Conservation (phyloP, 225 moss, liverwort and hornwort genomes). For the Straminergon stramineum region DNA sequence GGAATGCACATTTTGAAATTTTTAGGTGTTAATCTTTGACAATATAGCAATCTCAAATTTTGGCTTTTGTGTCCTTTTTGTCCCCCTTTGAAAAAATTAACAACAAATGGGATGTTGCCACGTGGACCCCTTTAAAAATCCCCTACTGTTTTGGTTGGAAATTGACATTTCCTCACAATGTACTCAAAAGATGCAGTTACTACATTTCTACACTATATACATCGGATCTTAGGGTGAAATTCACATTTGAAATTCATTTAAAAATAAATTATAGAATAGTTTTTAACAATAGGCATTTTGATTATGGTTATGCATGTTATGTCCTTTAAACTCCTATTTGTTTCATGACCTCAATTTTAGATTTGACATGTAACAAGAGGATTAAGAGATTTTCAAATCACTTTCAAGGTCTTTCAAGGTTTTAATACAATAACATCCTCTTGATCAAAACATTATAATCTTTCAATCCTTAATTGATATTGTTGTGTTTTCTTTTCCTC, state of each 20-base stretch:
- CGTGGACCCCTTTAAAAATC: too few relatives aligned
- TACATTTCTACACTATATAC: too few relatives aligned
- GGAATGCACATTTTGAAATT: too few relatives aligned
- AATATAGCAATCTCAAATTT: too few relatives aligned
- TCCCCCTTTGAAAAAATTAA: too few relatives aligned
- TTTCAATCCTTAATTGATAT: not conserved
- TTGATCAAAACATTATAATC: not conserved
- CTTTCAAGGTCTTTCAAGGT: not conserved
- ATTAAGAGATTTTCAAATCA: not conserved
- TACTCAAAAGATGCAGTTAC: too few relatives aligned
- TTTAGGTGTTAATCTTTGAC: too few relatives aligned
- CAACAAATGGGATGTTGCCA: too few relatives aligned
- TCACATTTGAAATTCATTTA: not conserved
- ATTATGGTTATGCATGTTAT: not conserved
- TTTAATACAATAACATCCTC: not conserved
- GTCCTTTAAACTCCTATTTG: not conserved
- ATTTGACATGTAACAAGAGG: not conserved
- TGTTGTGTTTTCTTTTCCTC: not conserved
- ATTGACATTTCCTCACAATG: too few relatives aligned
- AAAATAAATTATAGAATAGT: accelerated
- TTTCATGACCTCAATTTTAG: not conserved
- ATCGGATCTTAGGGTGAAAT: not conserved
- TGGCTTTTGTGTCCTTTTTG: too few relatives aligned
- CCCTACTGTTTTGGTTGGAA: too few relatives aligned
- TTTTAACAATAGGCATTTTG: not conserved